phyloP scores from a whole-genome alignment of 345 rosid genomes.

The Toxicodendron radicans region DNA sequence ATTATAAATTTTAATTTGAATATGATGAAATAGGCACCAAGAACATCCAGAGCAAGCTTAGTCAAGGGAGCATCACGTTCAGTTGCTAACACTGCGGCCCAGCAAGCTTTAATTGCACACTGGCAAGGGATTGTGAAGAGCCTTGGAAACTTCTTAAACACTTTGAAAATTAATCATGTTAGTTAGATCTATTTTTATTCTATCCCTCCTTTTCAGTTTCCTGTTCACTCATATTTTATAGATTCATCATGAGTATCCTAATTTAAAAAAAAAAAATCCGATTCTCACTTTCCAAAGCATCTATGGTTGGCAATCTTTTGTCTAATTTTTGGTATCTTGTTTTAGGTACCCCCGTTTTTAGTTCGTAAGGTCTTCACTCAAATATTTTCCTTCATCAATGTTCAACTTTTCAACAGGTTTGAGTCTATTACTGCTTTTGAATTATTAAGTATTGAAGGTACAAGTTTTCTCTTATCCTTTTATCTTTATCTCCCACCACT shows the following conservation, averaged over 20 bases:
- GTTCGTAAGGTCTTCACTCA: slow-evolving; percentile 94
- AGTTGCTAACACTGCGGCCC: slow-evolving; percentile 74
- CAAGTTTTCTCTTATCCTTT: not conserved
- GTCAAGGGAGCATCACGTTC: slow-evolving; percentile 89
- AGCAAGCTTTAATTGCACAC: slow-evolving; percentile 88
- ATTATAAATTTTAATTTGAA: not conserved
- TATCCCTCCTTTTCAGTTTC: not conserved
- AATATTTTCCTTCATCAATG: slow-evolving; percentile 95
- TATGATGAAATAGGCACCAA: slow-evolving; percentile 69
- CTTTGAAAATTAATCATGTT: slow-evolving; percentile 74
- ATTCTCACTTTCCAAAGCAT: not conserved
- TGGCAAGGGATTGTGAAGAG: slow-evolving; percentile 98
- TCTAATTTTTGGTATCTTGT: slow-evolving; percentile 1
- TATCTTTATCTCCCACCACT: slow-evolving; percentile 9
- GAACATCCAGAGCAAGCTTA: slow-evolving; percentile 95
- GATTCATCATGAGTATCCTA: not conserved
- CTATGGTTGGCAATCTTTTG: not conserved
- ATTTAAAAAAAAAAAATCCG: not conserved
- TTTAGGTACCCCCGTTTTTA: slow-evolving; percentile 90
- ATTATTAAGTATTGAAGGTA: not conserved
- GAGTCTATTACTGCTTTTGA: not conserved
- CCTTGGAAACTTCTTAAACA: slow-evolving; percentile 82
- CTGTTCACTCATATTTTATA: not conserved
- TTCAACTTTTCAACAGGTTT: slow-evolving; percentile 93
- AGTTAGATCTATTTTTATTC: slow-evolving; percentile 18